A percentile compares a stretch with the other conserved stretches of the same genome.
phyloP scores from a whole-genome alignment of 2,329 filamentous ascomycete species.

The Gaeumannomyces sp. region DNA sequence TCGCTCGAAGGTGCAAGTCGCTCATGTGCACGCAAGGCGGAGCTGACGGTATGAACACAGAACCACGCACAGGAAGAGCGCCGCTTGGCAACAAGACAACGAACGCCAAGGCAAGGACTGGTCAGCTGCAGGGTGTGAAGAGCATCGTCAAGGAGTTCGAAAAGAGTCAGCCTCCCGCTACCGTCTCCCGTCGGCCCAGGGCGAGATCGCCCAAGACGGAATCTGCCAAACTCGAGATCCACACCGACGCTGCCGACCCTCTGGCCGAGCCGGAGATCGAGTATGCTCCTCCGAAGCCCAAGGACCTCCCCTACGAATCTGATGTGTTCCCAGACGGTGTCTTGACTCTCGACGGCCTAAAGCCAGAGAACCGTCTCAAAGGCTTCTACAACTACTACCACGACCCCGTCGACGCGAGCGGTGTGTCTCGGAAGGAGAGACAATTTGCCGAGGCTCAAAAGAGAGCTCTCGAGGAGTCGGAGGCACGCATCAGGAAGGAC shows the following conservation, averaged over 20 bases:
- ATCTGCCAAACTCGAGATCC: slow-evolving; percentile 56
- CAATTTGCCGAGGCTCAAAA: slow-evolving; percentile 50
- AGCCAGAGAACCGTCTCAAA: slow-evolving; percentile 52
- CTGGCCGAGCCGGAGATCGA: slow-evolving; percentile 72
- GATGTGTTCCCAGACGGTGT: slow-evolving; percentile 57
- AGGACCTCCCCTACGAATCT: slow-evolving; percentile 61
- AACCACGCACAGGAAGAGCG: slow-evolving; percentile 60
- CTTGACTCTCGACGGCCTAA: slow-evolving; percentile 51
- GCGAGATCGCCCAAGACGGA: slow-evolving; percentile 47
- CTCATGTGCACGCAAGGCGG: not conserved
- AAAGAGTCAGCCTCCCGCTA: slow-evolving; percentile 55
- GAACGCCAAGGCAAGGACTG: slow-evolving; percentile 70
- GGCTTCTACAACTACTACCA: slow-evolving; percentile 57
- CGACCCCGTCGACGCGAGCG: slow-evolving; percentile 61
- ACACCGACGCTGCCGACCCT: slow-evolving; percentile 41
- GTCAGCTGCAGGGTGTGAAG: slow-evolving; percentile 57
- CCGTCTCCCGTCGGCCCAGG: slow-evolving; percentile 52
- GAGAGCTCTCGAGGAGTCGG: slow-evolving; percentile 45
- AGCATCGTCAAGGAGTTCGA: slow-evolving; percentile 52
- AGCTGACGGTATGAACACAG: slow-evolving; percentile 28
- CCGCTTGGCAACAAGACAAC: slow-evolving; percentile 93
- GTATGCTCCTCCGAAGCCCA: slow-evolving; percentile 74
- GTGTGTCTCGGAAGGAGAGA: slow-evolving; percentile 55
- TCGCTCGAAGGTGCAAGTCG: not conserved
- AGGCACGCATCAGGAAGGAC: slow-evolving; percentile 62